Conservation (phyloP, 164 flowering plant species). For the Annona squamosa region DNA sequence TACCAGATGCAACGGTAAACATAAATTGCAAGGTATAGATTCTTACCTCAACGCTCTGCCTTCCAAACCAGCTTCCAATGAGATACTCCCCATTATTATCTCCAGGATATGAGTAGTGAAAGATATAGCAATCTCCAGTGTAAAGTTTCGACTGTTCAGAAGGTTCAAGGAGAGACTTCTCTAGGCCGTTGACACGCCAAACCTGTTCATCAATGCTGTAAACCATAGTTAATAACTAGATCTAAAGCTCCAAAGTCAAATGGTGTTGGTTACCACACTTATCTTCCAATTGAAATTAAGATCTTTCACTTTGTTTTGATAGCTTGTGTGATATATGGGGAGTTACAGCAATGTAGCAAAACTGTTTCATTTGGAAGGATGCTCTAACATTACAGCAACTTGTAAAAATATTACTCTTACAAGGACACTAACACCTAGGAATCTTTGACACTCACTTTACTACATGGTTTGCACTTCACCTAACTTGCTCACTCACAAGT, state of each 20-base stretch:
- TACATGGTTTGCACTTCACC: no score
- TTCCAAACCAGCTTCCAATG: slow-evolving; percentile 91
- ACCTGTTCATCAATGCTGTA: slow-evolving; percentile 46
- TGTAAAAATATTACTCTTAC: no score
- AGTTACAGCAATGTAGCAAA: no score
- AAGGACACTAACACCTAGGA: no score
- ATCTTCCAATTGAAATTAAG: background rate
- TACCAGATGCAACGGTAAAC: background rate
- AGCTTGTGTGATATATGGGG: no score
- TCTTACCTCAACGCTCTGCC: slow-evolving; percentile 69
- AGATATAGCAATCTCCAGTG: slow-evolving; percentile 90
- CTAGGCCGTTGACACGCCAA: slow-evolving; percentile 83
- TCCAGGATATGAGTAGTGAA: slow-evolving; percentile 88
- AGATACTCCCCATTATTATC: slow-evolving; percentile 82
- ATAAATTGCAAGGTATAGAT: background rate
- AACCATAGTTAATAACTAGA: slow-evolving; percentile 10
- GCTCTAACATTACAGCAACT: no score
- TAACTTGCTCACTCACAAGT: no score
- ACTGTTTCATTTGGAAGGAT: background rate
- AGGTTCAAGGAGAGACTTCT: slow-evolving; percentile 56
- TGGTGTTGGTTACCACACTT: background rate
- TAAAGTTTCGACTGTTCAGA: slow-evolving; percentile 85
- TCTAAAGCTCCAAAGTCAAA: background rate
- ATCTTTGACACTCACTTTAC: no score
- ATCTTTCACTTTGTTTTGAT: no score